Percentiles rank a stretch among this genome's conserved stretches.
Conservation (phyloP, 179 eudicot species). For the Heliamphora pulchella region DNA sequence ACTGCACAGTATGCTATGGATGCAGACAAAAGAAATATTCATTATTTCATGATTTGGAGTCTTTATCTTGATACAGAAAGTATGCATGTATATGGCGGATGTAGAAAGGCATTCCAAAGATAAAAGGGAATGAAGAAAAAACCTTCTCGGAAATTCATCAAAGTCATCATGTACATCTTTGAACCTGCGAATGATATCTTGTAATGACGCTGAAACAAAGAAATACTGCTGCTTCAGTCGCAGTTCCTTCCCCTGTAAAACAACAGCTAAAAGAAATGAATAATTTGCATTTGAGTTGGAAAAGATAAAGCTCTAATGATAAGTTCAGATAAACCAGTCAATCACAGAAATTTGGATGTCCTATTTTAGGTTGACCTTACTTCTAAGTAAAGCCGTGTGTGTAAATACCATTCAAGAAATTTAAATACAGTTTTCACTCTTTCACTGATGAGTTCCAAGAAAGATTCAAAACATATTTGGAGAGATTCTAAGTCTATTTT, state of each 20-base stretch:
- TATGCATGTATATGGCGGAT: background rate
- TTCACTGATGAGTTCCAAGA: too few species aligned
- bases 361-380: too few species aligned
- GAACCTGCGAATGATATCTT: slow-evolving; percentile 30
- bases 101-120: background rate
- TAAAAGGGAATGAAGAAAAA: background rate
- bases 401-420: too few species aligned
- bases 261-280: slow-evolving; percentile 8
- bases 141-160: slow-evolving; percentile 31
- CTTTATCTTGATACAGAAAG: background rate
- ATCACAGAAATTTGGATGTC: too few species aligned
- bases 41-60: too few species aligned
- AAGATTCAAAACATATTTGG: too few species aligned
- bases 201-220: slow-evolving; percentile 32
- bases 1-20: too few species aligned
- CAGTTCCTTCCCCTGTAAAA: slow-evolving; percentile 29
- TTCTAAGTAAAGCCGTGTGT: too few species aligned
- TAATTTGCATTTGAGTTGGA: background rate
- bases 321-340: too few species aligned
- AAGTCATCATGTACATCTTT: slow-evolving; percentile 23
- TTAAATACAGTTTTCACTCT: too few species aligned
- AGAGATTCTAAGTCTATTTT: too few species aligned
- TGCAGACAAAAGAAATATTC: too few species aligned
- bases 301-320: background rate
- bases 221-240: slow-evolving; percentile 31